These are phyloP conservation scores for Phytophthora syringae DNA, from an alignment of 352 stramenopile genomes.

Conservation along the genomic window DNA sequence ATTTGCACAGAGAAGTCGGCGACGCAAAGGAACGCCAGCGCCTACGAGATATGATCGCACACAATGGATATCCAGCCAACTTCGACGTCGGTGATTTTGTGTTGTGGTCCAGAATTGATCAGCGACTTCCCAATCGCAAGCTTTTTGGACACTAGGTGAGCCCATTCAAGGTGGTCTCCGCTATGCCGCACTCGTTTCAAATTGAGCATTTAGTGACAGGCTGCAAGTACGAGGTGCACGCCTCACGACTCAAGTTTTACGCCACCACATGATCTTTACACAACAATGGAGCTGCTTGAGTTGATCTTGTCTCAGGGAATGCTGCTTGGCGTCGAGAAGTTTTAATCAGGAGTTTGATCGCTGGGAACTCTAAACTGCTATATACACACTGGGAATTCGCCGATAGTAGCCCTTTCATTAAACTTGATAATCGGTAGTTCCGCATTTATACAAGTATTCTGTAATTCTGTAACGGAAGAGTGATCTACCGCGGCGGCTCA, in stretches of 20 bases:
- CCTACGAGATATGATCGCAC: background rate
- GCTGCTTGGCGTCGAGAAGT: background rate
- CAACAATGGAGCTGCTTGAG: background rate
- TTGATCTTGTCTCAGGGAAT: background rate
- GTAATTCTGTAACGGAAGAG: no score
- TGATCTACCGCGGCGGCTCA: no score
- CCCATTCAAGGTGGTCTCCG: conserved; percentile 15
- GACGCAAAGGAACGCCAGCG: background rate
- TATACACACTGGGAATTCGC: no score
- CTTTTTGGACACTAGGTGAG: conserved; percentile 16
- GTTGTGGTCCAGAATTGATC: conserved; percentile 22
- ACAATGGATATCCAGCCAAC: conserved; percentile 7
- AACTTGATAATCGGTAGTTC: no score
- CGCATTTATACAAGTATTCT: no score
- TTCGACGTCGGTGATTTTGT: conserved; percentile 22
- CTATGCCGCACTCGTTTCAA: conserved; percentile 8
- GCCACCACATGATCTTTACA: background rate
- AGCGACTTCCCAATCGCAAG: conserved; percentile 13
- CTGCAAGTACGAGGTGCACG: conserved; percentile 1
- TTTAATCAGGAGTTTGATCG: background rate
- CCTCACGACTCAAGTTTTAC: background rate
- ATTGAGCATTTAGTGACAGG: conserved; percentile 16
- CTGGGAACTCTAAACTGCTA: background rate
- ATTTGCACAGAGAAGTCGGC: background rate
- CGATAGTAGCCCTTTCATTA: no score